Evolutionary conservation across 192 early-diverging fungal genomes (phyloP), one percentile per base, ranked within the genome.

Genomic region (Backusella mclennaniae): DNA sequence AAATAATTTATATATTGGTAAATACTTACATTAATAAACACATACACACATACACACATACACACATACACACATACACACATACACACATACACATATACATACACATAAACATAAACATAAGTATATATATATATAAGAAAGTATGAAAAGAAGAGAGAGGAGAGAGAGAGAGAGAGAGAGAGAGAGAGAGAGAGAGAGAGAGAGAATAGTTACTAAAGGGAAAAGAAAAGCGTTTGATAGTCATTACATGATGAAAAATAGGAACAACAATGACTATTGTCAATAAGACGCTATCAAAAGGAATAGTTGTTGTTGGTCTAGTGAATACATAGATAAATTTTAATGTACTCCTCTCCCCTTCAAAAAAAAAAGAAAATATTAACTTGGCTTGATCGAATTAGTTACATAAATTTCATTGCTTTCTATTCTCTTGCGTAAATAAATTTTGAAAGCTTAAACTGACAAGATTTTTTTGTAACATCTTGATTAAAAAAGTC

Each of bases 11-110:
- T 56, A 59, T 59, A 59, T 59, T 26, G 23, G 23, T 59, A 59
- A 59, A 59, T 59, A 59, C 56, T 26, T 59, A 59, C 23, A 59
- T 59, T 59, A 59, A 59, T 59, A 59, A 59, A 59, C 56, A 59
- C 23, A 59, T 9, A 26, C 23, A 56, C 21, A 56, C 9, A 21
- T 56, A 59, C 56, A 59, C 23, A 59, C 53, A 26, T 26, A 59
- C 2, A 59, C 2, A 59, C 23, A 59, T 53, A 38, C 5, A 38
- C n/a, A n/a, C n/a, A n/a, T n/a, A n/a, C n/a, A n/a, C n/a, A n/a
- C n/a, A n/a, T n/a, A n/a, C n/a, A n/a, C n/a, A n/a, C n/a, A n/a
- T n/a, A n/a, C n/a, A n/a, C n/a, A n/a, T n/a, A n/a, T n/a, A n/a
- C 38, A 38, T 38, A 38, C 38, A 39, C 17, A 19, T 52, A 52